These are phyloP conservation scores for Aspergillus fumigatus DNA, from an alignment of 2,329 filamentous ascomycete genomes.

Conservation along the genomic window DNA sequence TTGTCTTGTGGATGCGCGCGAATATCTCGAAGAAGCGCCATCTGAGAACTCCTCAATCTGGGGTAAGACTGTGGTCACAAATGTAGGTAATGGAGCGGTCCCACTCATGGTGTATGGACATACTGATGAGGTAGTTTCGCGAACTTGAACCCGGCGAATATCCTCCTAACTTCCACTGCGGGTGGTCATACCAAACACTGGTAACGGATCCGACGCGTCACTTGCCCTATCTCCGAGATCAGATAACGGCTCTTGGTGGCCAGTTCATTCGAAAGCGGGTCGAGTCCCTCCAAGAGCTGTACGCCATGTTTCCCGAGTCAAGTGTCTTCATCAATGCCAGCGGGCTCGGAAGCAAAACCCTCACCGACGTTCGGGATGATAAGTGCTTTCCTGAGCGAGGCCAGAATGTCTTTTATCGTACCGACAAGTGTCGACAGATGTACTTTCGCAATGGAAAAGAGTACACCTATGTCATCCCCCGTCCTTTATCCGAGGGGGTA, in stretches of 20 bases:
- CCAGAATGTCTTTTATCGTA: conserved; percentile 35
- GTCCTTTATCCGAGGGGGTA: conserved; percentile 29
- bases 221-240: conserved; percentile 31
- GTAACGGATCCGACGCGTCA: conserved; percentile 36
- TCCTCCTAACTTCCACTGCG: conserved; percentile 29
- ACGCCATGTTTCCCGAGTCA: conserved; percentile 32
- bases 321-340: conserved; percentile 37
- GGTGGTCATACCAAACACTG: conserved; percentile 34
- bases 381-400: conserved; percentile 34
- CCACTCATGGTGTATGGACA: no score
- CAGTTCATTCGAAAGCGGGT: conserved; percentile 32
- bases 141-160: conserved; percentile 28
- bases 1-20: conserved; percentile 30
- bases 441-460: conserved; percentile 35
- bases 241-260: conserved; percentile 29
- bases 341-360: conserved; percentile 30
- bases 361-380: conserved; percentile 32
- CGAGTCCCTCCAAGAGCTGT: conserved; percentile 30
- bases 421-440: conserved; percentile 25
- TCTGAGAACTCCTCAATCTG: conserved; percentile 30
- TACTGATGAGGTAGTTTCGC: conserved; percentile 26
- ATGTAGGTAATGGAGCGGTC: conserved; percentile 16
- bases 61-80: conserved; percentile 33
- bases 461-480: conserved; percentile 38
- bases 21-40: conserved; percentile 33